phyloP scores from a whole-genome alignment of 78 protist genomes.

The Dictyostelium firmibasis region DNA sequence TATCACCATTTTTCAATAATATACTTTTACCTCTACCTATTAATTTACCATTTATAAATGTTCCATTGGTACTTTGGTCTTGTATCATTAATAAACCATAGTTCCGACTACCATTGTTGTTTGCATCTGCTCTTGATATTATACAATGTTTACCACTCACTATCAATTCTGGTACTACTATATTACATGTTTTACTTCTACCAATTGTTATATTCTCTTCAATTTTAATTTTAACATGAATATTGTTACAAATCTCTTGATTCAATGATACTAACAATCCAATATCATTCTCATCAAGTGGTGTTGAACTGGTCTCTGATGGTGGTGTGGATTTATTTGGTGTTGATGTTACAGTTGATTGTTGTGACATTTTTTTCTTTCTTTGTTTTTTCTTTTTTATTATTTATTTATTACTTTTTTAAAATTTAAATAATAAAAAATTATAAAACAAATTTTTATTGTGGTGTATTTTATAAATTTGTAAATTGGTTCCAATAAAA shows the following conservation, averaged over 20 bases:
- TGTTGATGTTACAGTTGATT: neutral
- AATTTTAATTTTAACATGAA: neutral
- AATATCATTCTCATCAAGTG: slow-evolving; percentile 1
- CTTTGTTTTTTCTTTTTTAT: neutral
- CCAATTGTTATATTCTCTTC: neutral
- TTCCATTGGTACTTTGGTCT: slow-evolving; percentile 23
- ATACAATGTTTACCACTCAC: slow-evolving; percentile 32
- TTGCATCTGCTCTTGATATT: neutral
- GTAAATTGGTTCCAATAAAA: neutral
- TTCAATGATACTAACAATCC: neutral
- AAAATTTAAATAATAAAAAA: neutral
- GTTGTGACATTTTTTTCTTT: neutral
- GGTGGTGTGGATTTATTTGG: slow-evolving; percentile 10
- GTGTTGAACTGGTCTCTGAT: neutral
- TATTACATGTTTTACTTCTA: slow-evolving; percentile 14
- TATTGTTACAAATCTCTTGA: neutral
- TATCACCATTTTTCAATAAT: neutral
- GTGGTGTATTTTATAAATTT: neutral
- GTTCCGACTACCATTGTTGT: neutral
- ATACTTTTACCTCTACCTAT: neutral
- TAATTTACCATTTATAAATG: slow-evolving; percentile 31
- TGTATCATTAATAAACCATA: neutral
- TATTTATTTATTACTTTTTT: neutral
- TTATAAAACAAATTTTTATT: neutral
- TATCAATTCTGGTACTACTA: neutral